These are phyloP conservation scores for Alternaria panax DNA, from an alignment of 2,329 filamentous ascomycete species.

Conservation along the genomic window DNA sequence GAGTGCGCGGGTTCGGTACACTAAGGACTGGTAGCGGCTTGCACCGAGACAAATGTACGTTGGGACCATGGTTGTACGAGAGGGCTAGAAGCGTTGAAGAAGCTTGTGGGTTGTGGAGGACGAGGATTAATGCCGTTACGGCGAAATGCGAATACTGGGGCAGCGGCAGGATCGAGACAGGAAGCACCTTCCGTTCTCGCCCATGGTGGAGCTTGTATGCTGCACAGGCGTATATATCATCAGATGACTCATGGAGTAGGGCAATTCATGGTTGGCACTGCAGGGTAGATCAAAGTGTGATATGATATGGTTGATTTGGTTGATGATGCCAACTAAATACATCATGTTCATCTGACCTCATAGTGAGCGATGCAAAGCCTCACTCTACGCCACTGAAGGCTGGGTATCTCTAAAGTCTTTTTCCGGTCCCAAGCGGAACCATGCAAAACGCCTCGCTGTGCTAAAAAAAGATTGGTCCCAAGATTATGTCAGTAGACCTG, in stretches of 20 bases:
- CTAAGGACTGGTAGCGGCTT: slow-evolving; percentile 13
- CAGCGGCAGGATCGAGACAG: neutral
- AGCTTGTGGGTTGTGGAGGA: slow-evolving; percentile 3
- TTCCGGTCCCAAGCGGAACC: slow-evolving; percentile 18
- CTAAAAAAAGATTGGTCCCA: slow-evolving; percentile 25
- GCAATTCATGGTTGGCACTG: neutral
- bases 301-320: slow-evolving; percentile 4
- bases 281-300: neutral
- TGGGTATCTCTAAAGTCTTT: slow-evolving; percentile 38
- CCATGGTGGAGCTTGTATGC: neutral
- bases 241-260: neutral
- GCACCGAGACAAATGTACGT: slow-evolving; percentile 15
- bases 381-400: slow-evolving; percentile 32
- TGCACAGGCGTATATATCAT: neutral
- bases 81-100: slow-evolving; percentile 20
- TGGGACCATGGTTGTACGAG: slow-evolving; percentile 1
- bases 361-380: slow-evolving; percentile 29
- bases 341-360: slow-evolving; percentile 33
- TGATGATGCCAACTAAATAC: slow-evolving; percentile 8
- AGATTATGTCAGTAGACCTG: slow-evolving; percentile 12
- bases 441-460: slow-evolving; percentile 44
- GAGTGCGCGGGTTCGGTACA: slow-evolving; percentile 4
- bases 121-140: slow-evolving; percentile 5
- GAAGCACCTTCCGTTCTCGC: slow-evolving; percentile 9
- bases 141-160: slow-evolving; percentile 6